Evolutionary conservation across 345 rosid species (phyloP).

Genomic region (Moringa oleifera): DNA sequence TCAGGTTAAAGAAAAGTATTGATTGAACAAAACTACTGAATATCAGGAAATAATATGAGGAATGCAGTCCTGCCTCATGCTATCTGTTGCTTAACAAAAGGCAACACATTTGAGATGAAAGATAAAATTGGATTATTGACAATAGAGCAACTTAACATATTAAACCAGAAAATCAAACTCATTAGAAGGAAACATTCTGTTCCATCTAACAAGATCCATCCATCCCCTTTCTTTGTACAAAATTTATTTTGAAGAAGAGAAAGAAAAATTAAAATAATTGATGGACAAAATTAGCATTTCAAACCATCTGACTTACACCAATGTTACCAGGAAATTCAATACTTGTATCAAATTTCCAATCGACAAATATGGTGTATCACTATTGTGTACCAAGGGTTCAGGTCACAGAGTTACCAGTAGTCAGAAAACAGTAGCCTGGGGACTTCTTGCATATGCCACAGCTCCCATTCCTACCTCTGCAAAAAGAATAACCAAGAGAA

Average conservation of each 20-base stretch:
- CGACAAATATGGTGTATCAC: slow-evolving; percentile 18
- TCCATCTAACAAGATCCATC: slow-evolving; percentile 14
- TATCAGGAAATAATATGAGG: not conserved
- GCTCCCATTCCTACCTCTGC: slow-evolving; percentile 33
- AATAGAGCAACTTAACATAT: slow-evolving; percentile 10
- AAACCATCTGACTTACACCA: slow-evolving; percentile 25
- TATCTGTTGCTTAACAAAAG: not conserved
- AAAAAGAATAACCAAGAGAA: not conserved
- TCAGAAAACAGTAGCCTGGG: slow-evolving; percentile 21
- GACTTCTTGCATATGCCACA: slow-evolving; percentile 1
- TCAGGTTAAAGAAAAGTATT: not conserved
- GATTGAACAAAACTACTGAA: not conserved
- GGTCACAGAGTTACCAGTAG: slow-evolving; percentile 22
- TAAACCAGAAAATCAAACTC: slow-evolving; percentile 11
- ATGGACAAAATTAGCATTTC: slow-evolving; percentile 30
- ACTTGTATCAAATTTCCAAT: slow-evolving; percentile 22
- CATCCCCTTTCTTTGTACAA: slow-evolving; percentile 25
- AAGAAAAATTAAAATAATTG: slow-evolving; percentile 15
- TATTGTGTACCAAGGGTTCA: slow-evolving; percentile 12
- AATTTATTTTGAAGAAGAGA: slow-evolving; percentile 28
- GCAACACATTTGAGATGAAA: not conserved
- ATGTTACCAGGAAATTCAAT: slow-evolving; percentile 21
- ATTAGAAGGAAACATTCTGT: slow-evolving; percentile 20
- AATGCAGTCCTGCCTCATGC: not conserved
- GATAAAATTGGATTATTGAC: slow-evolving; percentile 6